These are phyloP conservation scores for Emergomyces orientalis DNA, from an alignment of 2,329 filamentous ascomycete species.

Conservation along the genomic window DNA sequence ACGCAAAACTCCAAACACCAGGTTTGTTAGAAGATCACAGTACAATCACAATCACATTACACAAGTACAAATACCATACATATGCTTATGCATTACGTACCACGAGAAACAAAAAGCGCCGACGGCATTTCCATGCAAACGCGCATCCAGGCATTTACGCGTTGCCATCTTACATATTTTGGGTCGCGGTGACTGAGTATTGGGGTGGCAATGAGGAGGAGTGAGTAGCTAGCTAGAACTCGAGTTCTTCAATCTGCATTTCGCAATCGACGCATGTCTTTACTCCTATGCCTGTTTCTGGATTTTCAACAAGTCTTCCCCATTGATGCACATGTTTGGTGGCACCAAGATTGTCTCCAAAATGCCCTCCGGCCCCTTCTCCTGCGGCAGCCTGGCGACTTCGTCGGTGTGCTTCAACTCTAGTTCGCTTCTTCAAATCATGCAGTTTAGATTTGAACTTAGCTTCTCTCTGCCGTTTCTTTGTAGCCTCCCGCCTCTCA, in stretches of 20 bases:
- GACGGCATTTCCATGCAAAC: too few relatives aligned
- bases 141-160: too few relatives aligned
- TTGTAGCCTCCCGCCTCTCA: conserved; percentile 64
- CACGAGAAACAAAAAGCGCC: too few relatives aligned
- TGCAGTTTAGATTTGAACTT: conserved; percentile 85
- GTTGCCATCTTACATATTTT: too few relatives aligned
- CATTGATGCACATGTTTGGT: conserved; percentile 85
- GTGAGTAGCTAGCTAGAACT: conserved; percentile 37
- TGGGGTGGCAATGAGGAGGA: too few relatives aligned
- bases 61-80: too few relatives aligned
- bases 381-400: conserved; percentile 45
- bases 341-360: conserved; percentile 65
- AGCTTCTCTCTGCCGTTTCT: conserved; percentile 76
- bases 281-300: conserved; percentile 49
- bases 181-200: too few relatives aligned
- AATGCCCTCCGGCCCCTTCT: conserved; percentile 42
- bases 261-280: conserved; percentile 63
- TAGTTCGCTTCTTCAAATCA: conserved; percentile 85
- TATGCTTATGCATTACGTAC: too few relatives aligned
- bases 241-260: conserved; percentile 59
- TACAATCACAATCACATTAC: too few relatives aligned
- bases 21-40: too few relatives aligned
- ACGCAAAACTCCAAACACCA: too few relatives aligned
- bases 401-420: conserved; percentile 79
- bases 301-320: conserved; percentile 50